A percentile compares a stretch with the other conserved stretches of the same genome.
Conservation (phyloP, 2,329 filamentous ascomycete species). For the Fonsecaea pedrosoi region DNA sequence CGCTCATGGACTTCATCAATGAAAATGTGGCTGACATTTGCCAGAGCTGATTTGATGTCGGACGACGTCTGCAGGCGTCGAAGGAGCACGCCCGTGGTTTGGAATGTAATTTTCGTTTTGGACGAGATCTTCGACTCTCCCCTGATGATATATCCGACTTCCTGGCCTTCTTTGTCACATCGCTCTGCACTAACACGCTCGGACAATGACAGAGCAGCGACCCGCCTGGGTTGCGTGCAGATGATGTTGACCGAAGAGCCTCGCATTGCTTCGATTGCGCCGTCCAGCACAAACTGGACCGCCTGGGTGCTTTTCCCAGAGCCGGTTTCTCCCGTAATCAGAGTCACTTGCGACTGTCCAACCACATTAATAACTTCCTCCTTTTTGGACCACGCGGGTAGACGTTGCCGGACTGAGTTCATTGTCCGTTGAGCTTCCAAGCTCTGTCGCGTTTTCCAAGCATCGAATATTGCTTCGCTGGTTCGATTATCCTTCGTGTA, state of each 20-base stretch:
- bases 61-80: slow-evolving; percentile 72
- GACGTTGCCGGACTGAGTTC: slow-evolving; percentile 71
- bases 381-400: slow-evolving; percentile 87
- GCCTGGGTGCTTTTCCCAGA: slow-evolving; percentile 97
- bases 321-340: slow-evolving; percentile 95
- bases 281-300: slow-evolving; percentile 93
- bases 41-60: slow-evolving; percentile 71
- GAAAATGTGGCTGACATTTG: slow-evolving; percentile 91
- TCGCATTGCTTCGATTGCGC: slow-evolving; percentile 77
- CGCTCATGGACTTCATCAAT: slow-evolving; percentile 97
- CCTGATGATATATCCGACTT: slow-evolving; percentile 90
- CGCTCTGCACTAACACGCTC: slow-evolving; percentile 94
- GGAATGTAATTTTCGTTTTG: slow-evolving; percentile 88
- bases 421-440: slow-evolving; percentile 74
- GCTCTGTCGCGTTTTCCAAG: slow-evolving; percentile 74
- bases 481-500: slow-evolving; percentile 30
- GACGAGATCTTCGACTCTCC: slow-evolving; percentile 81
- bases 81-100: slow-evolving; percentile 92
- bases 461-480: slow-evolving; percentile 57
- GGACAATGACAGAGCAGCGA: slow-evolving; percentile 90
- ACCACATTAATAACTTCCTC: slow-evolving; percentile 80
- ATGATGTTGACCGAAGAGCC: slow-evolving; percentile 86
- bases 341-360: slow-evolving; percentile 80
- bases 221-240: slow-evolving; percentile 92
- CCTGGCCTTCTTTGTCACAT: slow-evolving; percentile 78